Evolutionary conservation across 1,284 basidiomycete genomes (phyloP).

Genomic region (Bjerkandera adusta): DNA sequence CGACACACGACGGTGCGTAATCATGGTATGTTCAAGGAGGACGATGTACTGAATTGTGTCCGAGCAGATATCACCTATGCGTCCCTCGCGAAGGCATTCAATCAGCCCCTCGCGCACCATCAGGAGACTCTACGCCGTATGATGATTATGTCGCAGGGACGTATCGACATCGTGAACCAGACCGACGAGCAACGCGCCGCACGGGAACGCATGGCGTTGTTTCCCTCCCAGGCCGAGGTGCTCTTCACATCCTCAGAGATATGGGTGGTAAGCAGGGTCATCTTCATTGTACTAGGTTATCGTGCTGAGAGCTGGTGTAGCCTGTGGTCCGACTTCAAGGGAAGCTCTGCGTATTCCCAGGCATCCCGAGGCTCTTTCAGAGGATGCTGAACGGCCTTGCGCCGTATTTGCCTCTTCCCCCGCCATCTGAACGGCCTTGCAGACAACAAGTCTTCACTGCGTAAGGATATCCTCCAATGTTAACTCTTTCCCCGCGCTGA

Average conservation of each 20-base stretch:
- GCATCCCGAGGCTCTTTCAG: conserved; percentile 86
- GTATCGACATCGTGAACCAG: conserved; percentile 51
- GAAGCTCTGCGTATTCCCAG: conserved; percentile 87
- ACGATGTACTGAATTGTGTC: conserved; percentile 15
- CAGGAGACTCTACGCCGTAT: conserved; percentile 81
- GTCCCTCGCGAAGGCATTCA: conserved; percentile 84
- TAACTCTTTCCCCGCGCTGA: conserved; percentile 3
- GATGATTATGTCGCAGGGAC: conserved; percentile 58
- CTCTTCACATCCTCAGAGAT: conserved; percentile 72
- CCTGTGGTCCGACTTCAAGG: conserved; percentile 82
- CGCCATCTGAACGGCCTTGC: conserved; percentile 64
- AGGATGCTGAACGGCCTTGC: conserved; percentile 73
- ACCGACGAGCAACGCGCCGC: conserved; percentile 72
- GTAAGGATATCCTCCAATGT: conserved; percentile 39
- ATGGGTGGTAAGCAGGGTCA: conserved; percentile 73
- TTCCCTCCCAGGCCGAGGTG: conserved; percentile 75
- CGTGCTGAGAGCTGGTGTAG: conserved; percentile 34
- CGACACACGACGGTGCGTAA: conserved; percentile 76
- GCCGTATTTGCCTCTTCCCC: conserved; percentile 76
- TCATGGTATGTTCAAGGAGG: not conserved
- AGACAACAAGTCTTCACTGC: conserved; percentile 78
- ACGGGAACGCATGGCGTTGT: conserved; percentile 80
- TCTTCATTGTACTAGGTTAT: not conserved
- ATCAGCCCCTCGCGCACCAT: conserved; percentile 74
- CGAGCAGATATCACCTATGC: conserved; percentile 82